Base-by-base conservation (phyloP, 371 early-diverging fungal species). In the Apophysomyces ossiformis region DNA sequence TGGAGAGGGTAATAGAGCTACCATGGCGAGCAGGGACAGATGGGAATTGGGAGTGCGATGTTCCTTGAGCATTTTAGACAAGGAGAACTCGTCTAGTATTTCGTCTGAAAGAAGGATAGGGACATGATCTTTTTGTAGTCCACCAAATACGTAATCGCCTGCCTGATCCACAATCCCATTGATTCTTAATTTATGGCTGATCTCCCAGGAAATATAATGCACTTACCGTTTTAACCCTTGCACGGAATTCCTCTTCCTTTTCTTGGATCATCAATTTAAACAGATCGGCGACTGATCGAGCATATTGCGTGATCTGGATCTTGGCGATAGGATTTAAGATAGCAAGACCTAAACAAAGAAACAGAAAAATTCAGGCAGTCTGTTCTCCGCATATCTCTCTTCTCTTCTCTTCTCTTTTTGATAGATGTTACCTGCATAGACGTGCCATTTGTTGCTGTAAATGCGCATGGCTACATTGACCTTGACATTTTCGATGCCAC, bases 401-500 rank as follows among this genome's bases (percentile, higher is more conserved):
- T 26, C 32, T 26, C 32, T 26, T 26, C 2, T 26, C 32, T 26
- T 26, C 32, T 26, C 32, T 1, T 26, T 26, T 26, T 26, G 1
- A 26, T 26, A 26, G 32, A 26, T 26, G 32, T 26, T 26, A 26
- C 32, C 32, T 26, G 95, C 94, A 75, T 96, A 96, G 3, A 96
- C 98, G 76, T 98, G 98, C 96, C 96, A 98, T 73, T 97, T 96
- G 81, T 89, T 93, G 65, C 89, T 90, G 63, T 94, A 96, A 65
- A 98, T 97, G 47, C 97, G 88, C 70, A 97, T 75, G 1, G 95
- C 87, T 74, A 96, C 93, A 64, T 92, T 89, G 38, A 96, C 90
- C 69, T 98, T 98, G 71, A 96, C 96, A 72, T 96, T 96, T 72
- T 98, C 97, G 64, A 98, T 94, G 18, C 96, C 96, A 39, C 95